Base-by-base conservation (phyloP, 106 monocot genomes). In the Dendrobium catenatum region DNA sequence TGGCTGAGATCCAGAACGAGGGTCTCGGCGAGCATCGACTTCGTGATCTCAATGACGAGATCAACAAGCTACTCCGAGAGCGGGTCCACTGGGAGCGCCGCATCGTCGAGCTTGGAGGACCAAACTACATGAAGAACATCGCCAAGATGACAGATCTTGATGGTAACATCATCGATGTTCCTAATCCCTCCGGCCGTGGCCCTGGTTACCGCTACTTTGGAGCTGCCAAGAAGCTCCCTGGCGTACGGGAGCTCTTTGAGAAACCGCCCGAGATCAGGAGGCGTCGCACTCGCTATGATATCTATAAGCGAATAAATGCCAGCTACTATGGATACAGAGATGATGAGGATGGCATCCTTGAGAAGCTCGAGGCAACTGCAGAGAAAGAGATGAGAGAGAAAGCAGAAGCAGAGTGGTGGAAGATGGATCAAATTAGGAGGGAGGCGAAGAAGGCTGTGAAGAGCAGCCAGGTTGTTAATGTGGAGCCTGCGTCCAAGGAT, bases 201-300 rank as follows among this genome's bases (percentile, higher is more conserved):
- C 97, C 94, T 42, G 97, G 97, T 6, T 98, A 98, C 82, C 90
- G 94, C 17, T 94, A 98, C 85, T 98, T 98, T 59, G 94, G 97
- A 51, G 97, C 97, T 2, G 97, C 97, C 18, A 98, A 94, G 92
- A 94, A 94, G 81, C 89, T 98, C 10, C 97, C 97, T 3, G 94
- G 97, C 59, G 97, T 98, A 19, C 89, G 86, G 20, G 97, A 98
- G 82, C 92, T 98, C 84, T 98, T 94, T 27, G 97, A 98, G 78
- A 98, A 98, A 86, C 97, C 97, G 9, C 97, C 97, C 6, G 97
- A 98, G 89, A 77, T 93, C 11, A 82, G 84, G 43, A 94, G 87
- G 79, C 83, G 97, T 18, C 79, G 94, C 61, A 88, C 89, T 4
- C 81, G 97, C 42, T 94, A 98, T 47, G 92, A 98, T 51, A 98